Conservation (phyloP, 345 rosid species). For the Corchorus olitorius region DNA sequence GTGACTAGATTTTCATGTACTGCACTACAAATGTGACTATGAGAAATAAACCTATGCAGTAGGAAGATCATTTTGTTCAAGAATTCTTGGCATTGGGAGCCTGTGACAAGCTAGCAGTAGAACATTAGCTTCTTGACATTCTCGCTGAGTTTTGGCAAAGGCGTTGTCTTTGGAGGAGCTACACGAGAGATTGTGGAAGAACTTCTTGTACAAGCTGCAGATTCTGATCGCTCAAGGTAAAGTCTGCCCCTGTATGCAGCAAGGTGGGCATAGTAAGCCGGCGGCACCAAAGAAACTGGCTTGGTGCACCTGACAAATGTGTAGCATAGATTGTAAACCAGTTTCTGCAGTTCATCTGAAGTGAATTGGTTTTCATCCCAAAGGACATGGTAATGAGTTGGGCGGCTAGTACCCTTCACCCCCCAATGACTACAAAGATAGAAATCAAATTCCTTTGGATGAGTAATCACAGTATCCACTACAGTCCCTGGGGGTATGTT, state of each 20-base stretch:
- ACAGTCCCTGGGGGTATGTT: slow-evolving; percentile 91
- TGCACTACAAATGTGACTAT: background rate
- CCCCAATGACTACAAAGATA: slow-evolving; percentile 94
- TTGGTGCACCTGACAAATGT: slow-evolving; percentile 93
- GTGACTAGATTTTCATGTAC: background rate
- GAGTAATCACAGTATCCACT: slow-evolving; percentile 88
- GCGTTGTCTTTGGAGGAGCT: slow-evolving; percentile 77
- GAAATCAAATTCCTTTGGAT: slow-evolving; percentile 91
- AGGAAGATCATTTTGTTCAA: slow-evolving; percentile 12
- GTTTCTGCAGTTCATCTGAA: slow-evolving; percentile 87
- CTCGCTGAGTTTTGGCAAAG: slow-evolving; percentile 79
- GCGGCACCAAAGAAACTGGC: slow-evolving; percentile 93
- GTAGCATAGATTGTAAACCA: slow-evolving; percentile 82
- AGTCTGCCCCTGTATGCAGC: slow-evolving; percentile 96
- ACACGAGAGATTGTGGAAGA: slow-evolving; percentile 56
- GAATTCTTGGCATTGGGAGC: slow-evolving; percentile 2
- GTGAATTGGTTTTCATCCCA: slow-evolving; percentile 91
- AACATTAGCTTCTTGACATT: slow-evolving; percentile 91
- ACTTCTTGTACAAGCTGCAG: slow-evolving; percentile 35
- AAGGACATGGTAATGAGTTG: slow-evolving; percentile 84
- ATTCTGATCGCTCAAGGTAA: slow-evolving; percentile 78
- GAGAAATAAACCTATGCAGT: slow-evolving; percentile 1
- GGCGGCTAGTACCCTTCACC: slow-evolving; percentile 91
- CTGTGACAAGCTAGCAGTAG: slow-evolving; percentile 59
- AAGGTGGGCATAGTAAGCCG: slow-evolving; percentile 91